Evolutionary conservation across 2,329 filamentous ascomycete species (phyloP).

Genomic region (Myriosclerotinia duriaeana): DNA sequence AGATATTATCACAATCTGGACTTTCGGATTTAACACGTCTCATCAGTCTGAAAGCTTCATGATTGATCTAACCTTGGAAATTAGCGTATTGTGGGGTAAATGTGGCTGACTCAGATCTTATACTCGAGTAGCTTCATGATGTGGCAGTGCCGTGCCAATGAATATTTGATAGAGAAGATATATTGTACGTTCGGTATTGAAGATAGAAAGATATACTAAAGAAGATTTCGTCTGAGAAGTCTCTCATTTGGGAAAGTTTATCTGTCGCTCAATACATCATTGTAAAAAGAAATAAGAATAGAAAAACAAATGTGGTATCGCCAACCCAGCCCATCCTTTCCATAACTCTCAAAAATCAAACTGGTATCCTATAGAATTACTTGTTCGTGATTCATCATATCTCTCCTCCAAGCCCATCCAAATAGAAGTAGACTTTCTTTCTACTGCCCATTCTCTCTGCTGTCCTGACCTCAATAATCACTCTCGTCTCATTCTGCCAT

Average conservation of each 20-base stretch:
- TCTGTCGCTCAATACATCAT: neutral
- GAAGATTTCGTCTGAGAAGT: neutral
- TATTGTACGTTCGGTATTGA: neutral
- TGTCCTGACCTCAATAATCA: neutral
- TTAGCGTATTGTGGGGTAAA: constrained; percentile 32
- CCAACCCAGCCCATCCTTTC: neutral
- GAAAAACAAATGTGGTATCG: neutral
- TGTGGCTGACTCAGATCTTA: constrained; percentile 25
- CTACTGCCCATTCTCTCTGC: neutral
- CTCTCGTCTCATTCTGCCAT: neutral
- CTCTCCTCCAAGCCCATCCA: neutral
- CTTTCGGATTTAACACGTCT: constrained; percentile 32
- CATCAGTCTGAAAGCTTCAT: constrained; percentile 25
- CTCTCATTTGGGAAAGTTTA: neutral
- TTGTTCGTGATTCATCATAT: neutral
- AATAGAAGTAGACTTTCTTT: neutral
- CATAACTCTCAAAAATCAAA: neutral
- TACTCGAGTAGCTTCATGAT: neutral
- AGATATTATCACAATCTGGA: constrained; percentile 18
- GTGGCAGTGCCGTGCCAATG: constrained; percentile 1
- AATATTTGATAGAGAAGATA: neutral
- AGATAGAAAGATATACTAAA: neutral
- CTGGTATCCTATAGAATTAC: constrained; percentile 7
- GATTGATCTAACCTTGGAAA: constrained; percentile 10
- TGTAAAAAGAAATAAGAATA: neutral